Evolutionary conservation across 805 yeast species (phyloP), one percentile per base, ranked within the genome.

Genomic region (Candida gorgasii): DNA sequence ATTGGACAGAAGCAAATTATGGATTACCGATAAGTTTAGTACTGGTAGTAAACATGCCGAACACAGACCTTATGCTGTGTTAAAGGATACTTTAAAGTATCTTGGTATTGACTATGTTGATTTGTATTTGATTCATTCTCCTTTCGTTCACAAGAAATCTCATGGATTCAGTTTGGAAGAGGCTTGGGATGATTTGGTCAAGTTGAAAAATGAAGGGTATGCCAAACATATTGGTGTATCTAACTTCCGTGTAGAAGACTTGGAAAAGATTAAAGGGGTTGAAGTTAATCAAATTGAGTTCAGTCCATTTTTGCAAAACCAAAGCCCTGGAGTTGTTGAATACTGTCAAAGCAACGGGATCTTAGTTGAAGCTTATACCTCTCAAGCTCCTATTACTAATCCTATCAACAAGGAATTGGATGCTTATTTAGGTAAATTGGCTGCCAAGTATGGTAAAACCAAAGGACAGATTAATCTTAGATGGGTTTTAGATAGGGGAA

Each of bases 151-250:
- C 44, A 18, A 29, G 2, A 24, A 13, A 22, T 18, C 4, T n/a
- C 15, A 28, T 12, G 38, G 39, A 4, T 34, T 37, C 28, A 65
- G 72, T n/a, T 50, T 80, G 17, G 72, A 67, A 39, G 68, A 69
- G 24, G 79, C 85, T 2, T 85, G 90, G 90, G 55, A 62, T 29
- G 79, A 69, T 42, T 54, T 82, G 49, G 80, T 78, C 41, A 65
- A 68, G 48, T 73, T 80, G 28, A 67, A 72, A 39, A 67, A 70
- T 29, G 73, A 71, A 37, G 89, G 89, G 3, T 65, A 71, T 44
- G 84, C 79, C 12, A 75, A 75, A 50, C 69, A 77, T 50, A 80
- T 85, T 48, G 92, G 92, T 8, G 80, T 82, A n/a, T 82, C 89
- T 13, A 85, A 85, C 58, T 84, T 81, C 51, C 63, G 77, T 15